Conservation (phyloP, 805 yeast species). For the Kluyveromyces starmeri region DNA sequence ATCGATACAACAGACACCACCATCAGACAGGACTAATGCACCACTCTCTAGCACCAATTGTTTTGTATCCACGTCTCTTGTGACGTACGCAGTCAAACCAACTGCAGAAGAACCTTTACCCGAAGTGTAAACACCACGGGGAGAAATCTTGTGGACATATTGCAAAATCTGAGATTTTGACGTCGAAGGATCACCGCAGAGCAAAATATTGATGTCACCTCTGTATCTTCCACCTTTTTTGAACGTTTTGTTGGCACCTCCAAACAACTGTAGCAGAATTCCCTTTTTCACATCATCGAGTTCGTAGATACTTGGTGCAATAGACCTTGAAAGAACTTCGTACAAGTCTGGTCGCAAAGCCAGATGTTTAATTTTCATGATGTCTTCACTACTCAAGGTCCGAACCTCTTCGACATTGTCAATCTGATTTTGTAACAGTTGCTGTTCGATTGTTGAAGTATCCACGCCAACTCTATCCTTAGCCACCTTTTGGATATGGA, state of each 20-base stretch:
- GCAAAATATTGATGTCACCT: conserved; percentile 85
- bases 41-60: conserved; percentile 93
- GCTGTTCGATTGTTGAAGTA: conserved; percentile 47
- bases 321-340: conserved; percentile 75
- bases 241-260: conserved; percentile 88
- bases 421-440: conserved; percentile 40
- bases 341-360: conserved; percentile 71
- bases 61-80: conserved; percentile 87
- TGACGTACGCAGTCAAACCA: conserved; percentile 94
- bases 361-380: conserved; percentile 50
- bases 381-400: conserved; percentile 58
- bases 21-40: conserved; percentile 92
- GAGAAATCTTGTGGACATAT: conserved; percentile 95
- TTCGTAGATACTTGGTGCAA: conserved; percentile 96
- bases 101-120: conserved; percentile 99
- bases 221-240: conserved; percentile 88
- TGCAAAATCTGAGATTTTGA: conserved; percentile 90
- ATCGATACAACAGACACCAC: conserved; percentile 98
- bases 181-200: conserved; percentile 98
- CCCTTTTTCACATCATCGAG: conserved; percentile 97
- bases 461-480: conserved; percentile 76
- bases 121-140: conserved; percentile 95
- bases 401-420: conserved; percentile 64
- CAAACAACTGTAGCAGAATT: conserved; percentile 81
- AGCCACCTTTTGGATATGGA: conserved; percentile 83